Percentiles rank a stretch among this genome's conserved stretches.
phyloP scores from a whole-genome alignment of 169 alveolate species.

The Babesia bovis region DNA sequence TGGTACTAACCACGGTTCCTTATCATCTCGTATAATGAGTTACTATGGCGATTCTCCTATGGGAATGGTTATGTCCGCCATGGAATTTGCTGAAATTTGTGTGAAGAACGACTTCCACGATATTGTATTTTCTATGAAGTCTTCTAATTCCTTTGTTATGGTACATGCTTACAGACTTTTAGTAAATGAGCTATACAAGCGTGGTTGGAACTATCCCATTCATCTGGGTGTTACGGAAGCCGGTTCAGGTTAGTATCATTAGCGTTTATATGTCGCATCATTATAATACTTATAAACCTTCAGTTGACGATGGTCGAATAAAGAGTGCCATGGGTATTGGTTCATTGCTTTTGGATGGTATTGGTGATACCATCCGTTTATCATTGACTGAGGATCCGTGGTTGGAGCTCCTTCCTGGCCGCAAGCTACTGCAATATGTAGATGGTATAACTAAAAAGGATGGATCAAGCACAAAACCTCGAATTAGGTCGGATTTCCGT shows the following conservation, averaged over 20 bases:
- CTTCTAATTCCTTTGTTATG: constrained; percentile 81
- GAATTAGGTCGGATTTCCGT: constrained; percentile 15
- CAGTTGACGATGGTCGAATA: constrained; percentile 82
- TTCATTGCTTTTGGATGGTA: constrained; percentile 81
- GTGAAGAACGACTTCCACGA: constrained; percentile 71
- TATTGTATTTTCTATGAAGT: constrained; percentile 80
- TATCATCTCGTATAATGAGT: constrained; percentile 78
- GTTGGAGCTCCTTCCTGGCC: constrained; percentile 76
- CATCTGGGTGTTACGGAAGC: constrained; percentile 89
- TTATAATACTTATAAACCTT: neutral
- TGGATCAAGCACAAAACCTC: neutral
- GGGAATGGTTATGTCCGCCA: constrained; percentile 85
- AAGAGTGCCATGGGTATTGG: constrained; percentile 84
- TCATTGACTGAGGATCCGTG: constrained; percentile 87
- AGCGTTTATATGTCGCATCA: neutral
- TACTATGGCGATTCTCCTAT: constrained; percentile 83
- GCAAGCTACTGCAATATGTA: constrained; percentile 47
- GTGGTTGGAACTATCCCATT: constrained; percentile 76
- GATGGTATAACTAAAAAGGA: constrained; percentile 9
- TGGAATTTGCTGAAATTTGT: constrained; percentile 81
- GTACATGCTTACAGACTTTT: constrained; percentile 80
- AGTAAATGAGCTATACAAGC: constrained; percentile 69
- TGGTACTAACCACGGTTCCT: constrained; percentile 84
- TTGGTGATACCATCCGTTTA: constrained; percentile 85
- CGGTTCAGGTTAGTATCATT: constrained; percentile 74